Conservation (phyloP, 257 asterid species). For the Penstemon newberryi region DNA sequence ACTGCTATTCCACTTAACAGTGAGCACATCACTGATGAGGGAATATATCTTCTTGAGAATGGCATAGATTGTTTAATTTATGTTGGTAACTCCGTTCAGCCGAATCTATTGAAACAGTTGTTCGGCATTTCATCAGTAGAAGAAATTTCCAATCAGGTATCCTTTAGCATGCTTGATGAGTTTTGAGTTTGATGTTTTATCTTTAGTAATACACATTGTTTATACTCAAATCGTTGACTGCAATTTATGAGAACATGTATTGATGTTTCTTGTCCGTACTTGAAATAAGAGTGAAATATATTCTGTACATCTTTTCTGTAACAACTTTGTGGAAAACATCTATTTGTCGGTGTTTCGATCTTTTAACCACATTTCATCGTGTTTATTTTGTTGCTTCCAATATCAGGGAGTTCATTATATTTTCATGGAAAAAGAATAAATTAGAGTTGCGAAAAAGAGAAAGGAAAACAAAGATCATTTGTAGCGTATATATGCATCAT, state of each 20-base stretch:
- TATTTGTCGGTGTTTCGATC: conserved; percentile 1
- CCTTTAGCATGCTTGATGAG: conserved; percentile 10
- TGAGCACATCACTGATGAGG: conserved; percentile 72
- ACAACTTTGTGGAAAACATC: conserved; percentile 20
- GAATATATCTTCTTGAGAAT: conserved; percentile 92
- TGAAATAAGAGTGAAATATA: not conserved
- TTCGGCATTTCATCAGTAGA: conserved; percentile 82
- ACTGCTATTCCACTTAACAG: conserved; percentile 79
- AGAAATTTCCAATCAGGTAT: conserved; percentile 81
- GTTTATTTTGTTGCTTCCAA: not conserved
- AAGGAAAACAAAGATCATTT: not conserved
- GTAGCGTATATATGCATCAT: not conserved
- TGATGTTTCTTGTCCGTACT: conserved; percentile 3
- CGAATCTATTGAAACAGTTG: conserved; percentile 55
- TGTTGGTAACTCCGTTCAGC: conserved; percentile 70
- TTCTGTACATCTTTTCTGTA: not conserved
- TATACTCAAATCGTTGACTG: not conserved
- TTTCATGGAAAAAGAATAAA: not conserved
- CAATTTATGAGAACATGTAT: not conserved
- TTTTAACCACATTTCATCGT: too few species aligned
- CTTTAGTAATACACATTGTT: not conserved
- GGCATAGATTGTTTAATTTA: conserved; percentile 90
- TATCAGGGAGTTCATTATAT: not conserved
- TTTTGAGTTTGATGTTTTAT: not conserved
- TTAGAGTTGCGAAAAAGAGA: not conserved